Evolutionary conservation across 495 filamentous ascomycete genomes (phyloP).

Genomic region (Rhizodiscina lignyota): DNA sequence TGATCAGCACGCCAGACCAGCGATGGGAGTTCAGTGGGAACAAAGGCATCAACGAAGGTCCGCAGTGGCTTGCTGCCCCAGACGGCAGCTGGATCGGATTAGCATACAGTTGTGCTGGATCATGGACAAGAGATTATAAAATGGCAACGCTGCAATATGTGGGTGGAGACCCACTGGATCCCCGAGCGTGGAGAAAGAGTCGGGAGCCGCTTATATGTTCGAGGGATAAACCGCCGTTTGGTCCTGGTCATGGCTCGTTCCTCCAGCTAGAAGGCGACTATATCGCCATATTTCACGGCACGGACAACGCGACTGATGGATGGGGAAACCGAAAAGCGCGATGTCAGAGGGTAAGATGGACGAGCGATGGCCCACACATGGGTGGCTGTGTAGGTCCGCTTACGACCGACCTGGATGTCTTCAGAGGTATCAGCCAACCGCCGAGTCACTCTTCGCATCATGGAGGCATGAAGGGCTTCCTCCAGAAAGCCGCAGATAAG

Average conservation of each 20-base stretch:
- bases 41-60: conserved; percentile 18
- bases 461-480: neutral
- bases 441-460: too few relatives aligned
- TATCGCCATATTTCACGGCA: conserved; percentile 19
- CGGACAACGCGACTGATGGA: conserved; percentile 16
- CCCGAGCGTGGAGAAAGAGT: conserved; percentile 5
- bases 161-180: conserved; percentile 15
- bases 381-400: conserved; percentile 5
- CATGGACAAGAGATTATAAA: conserved; percentile 20
- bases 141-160: conserved; percentile 15
- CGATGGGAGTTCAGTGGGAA: conserved; percentile 11
- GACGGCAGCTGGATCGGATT: conserved; percentile 16
- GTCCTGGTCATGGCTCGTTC: conserved; percentile 20
- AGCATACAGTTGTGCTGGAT: conserved; percentile 16
- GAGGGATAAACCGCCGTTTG: conserved; percentile 8
- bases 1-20: conserved; percentile 1
- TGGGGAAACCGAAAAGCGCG: conserved; percentile 15
- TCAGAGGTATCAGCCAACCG: too few relatives aligned
- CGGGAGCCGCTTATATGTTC: neutral
- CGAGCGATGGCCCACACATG: neutral
- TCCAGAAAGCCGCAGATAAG: neutral
- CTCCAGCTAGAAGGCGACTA: conserved; percentile 11
- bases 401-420: conserved; percentile 3
- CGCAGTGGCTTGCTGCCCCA: conserved; percentile 17
- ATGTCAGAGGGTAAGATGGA: neutral